phyloP scores from a whole-genome alignment of 2,329 filamentous ascomycete species.

The Fusarium musae region DNA sequence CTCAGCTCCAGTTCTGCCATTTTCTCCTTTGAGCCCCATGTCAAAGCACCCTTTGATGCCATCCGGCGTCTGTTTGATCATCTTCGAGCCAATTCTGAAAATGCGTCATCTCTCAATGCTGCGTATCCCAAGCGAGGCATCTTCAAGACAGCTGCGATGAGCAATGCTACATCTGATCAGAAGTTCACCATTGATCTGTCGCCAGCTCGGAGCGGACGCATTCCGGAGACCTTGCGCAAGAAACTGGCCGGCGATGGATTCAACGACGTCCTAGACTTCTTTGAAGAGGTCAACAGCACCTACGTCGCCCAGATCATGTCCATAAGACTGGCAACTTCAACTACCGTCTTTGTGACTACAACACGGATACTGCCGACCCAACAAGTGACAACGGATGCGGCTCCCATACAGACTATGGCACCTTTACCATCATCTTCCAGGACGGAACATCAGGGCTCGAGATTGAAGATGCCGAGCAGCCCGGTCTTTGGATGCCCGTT shows the following conservation, averaged over 20 bases:
- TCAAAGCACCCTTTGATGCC: background rate
- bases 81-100: background rate
- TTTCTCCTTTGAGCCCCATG: background rate
- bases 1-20: background rate
- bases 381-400: slow-evolving; percentile 1
- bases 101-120: background rate
- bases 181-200: slow-evolving; percentile 6
- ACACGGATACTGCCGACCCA: background rate
- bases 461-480: background rate
- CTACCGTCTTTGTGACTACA: background rate
- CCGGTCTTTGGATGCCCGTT: background rate
- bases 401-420: slow-evolving; percentile 1
- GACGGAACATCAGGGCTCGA: background rate
- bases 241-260: background rate
- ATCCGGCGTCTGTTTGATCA: background rate
- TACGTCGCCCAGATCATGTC: background rate
- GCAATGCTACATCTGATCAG: background rate
- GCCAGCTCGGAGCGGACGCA: background rate
- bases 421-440: background rate
- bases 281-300: background rate
- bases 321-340: background rate
- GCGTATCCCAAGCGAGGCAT: background rate
- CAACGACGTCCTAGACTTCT: background rate
- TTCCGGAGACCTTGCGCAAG: background rate
- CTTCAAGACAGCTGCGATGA: background rate